Evolutionary conservation across 2,329 filamentous ascomycete species (phyloP), one percentile per base, ranked within the genome.

Genomic region (Fusarium ramigenum): DNA sequence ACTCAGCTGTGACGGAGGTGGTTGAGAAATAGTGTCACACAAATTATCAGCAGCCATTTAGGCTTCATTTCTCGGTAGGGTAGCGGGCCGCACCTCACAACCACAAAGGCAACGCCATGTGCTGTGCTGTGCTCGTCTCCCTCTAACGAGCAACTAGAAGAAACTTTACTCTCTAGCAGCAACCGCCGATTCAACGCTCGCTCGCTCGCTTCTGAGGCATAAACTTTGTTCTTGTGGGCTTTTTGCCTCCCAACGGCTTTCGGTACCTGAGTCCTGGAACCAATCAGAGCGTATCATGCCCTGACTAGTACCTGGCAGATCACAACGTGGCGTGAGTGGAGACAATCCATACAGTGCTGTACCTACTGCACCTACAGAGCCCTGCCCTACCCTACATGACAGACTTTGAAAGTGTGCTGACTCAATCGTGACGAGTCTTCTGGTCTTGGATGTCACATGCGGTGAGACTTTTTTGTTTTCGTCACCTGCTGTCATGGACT

Each of bases 261-360:
- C 43, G 52, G 67, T 50, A 66, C 67, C 60, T 60, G 43, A 16
- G 23, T 8, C 11, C 16, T 12, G 8, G 19, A 23, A n/a, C 73
- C 73, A 75, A 75, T 76, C 63, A 70, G 34, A 60, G n/a, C 14
- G 4, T 6, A 7, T 2, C 6, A 18, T 46, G 57, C 74, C 74
- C 69, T 73, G 72, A 69, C 54, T 75, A 69, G 72, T 72, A 40
- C 69, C 74, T 76, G 74, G 62, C 74, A 75, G 56, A 66, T 66
- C 67, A 62, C 58, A 72, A 73, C 74, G 74, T 76, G 74, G 74
- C 67, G 39, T 54, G 50, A 21, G 66, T 70, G 69, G 60, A 70
- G 56, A 47, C 43, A 44, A 46, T 28, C 21, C 39, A 40, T 7
- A 54, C 12, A 58, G 43, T 28, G 0, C 23, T 28, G 43, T 28